A percentile compares a stretch with the other conserved stretches of the same genome.
Evolutionary conservation across 257 asterid genomes (phyloP).

Genomic region (Eustoma russellianum): DNA sequence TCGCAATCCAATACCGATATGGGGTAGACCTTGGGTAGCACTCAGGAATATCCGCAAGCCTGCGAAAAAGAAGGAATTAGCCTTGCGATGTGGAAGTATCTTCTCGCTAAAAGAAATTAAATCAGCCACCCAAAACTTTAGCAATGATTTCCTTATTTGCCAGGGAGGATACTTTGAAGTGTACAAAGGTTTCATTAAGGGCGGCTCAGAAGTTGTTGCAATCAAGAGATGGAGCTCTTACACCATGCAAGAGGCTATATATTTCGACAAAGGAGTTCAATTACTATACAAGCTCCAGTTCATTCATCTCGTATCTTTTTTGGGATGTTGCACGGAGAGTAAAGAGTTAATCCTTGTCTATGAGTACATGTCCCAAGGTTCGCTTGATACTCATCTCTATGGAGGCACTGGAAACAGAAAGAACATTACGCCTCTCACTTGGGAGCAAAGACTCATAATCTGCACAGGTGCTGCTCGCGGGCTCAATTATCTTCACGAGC

Average conservation of each 20-base stretch:
- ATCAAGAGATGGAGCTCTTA: slow-evolving; percentile 4
- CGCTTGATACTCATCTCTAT: neutral
- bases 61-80: neutral
- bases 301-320: neutral
- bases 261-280: neutral
- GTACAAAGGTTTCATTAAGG: slow-evolving; percentile 11
- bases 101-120: slow-evolving; percentile 3
- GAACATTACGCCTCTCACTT: neutral
- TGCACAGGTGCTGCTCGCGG: slow-evolving; percentile 9
- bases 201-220: slow-evolving; percentile 4
- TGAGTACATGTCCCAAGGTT: neutral
- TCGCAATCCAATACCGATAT: neutral
- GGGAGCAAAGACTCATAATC: slow-evolving; percentile 7
- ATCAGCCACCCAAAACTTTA: slow-evolving; percentile 1
- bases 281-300: neutral
- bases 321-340: slow-evolving; percentile 1
- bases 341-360: neutral
- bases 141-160: neutral
- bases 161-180: slow-evolving; percentile 12
- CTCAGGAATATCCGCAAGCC: too few species aligned
- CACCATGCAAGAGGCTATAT: neutral
- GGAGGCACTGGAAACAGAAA: neutral
- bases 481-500: neutral
- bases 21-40: too few species aligned
- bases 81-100: slow-evolving; percentile 3